phyloP scores from a whole-genome alignment of 176 grass and related monocot species.

The Zizania latifolia region DNA sequence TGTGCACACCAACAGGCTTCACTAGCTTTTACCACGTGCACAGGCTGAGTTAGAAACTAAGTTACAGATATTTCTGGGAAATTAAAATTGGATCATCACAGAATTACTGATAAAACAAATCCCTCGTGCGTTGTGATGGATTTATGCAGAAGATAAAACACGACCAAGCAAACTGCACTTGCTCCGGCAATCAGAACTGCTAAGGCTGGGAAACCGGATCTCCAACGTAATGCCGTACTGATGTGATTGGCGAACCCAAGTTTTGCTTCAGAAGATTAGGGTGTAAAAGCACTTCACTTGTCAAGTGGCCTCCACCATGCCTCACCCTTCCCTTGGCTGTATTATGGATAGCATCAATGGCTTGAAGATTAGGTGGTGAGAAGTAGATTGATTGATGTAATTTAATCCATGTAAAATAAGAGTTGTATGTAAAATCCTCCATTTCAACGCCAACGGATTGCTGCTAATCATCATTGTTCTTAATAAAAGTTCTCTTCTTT shows the following conservation, averaged over 20 bases:
- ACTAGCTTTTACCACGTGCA: not conserved
- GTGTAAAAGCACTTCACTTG: not conserved
- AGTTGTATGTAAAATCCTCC: no score
- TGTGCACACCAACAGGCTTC: not conserved
- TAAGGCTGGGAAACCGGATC: slow-evolving; percentile 21
- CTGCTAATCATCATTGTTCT: not conserved
- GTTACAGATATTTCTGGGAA: not conserved
- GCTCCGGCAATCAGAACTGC: slow-evolving; percentile 32
- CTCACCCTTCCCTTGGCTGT: not conserved
- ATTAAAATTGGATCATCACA: not conserved
- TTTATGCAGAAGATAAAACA: slow-evolving; percentile 71
- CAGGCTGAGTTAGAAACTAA: not conserved
- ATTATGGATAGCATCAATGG: not conserved
- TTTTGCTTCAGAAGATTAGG: slow-evolving; percentile 26
- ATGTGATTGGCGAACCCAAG: not conserved
- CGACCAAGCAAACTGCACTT: slow-evolving; percentile 63
- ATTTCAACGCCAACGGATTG: slow-evolving; percentile 28
- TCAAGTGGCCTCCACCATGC: not conserved
- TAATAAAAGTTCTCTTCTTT: not conserved
- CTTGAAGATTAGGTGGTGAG: slow-evolving; percentile 13
- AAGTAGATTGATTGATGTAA: not conserved
- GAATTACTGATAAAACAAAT: not conserved
- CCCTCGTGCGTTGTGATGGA: not conserved
- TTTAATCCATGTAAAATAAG: no score
- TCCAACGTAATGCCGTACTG: not conserved